A percentile compares a stretch with the other conserved stretches of the same genome.
These are phyloP conservation scores for Suillus subluteus DNA, from an alignment of 768 basidiomycete genomes.

Conservation along the genomic window DNA sequence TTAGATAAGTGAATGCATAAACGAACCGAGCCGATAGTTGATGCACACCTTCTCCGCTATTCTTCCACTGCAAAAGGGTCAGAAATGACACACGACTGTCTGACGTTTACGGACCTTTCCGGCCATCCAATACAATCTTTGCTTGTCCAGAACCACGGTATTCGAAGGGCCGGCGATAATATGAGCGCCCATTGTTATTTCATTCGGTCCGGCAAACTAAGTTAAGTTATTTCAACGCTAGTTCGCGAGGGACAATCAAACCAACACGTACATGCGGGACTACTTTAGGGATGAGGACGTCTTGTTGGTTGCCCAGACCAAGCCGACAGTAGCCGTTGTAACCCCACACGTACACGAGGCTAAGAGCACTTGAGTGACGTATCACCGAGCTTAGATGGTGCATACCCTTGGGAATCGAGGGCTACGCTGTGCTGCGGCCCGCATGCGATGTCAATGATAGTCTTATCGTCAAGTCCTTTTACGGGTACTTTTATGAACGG, in stretches of 20 bases:
- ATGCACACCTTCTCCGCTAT: conserved; percentile 81
- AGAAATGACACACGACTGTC: background rate
- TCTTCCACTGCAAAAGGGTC: conserved; percentile 75
- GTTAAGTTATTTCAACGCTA: conserved; percentile 5
- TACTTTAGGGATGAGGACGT: conserved; percentile 75
- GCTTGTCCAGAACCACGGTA: conserved; percentile 82
- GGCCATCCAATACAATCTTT: conserved; percentile 87
- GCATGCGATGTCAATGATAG: conserved; percentile 79
- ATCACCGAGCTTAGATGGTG: background rate
- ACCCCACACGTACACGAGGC: conserved; percentile 84
- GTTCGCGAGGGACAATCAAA: background rate
- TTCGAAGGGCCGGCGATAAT: conserved; percentile 83
- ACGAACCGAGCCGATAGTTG: background rate
- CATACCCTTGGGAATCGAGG: conserved; percentile 74
- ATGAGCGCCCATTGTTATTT: conserved; percentile 57
- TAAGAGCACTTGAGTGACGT: conserved; percentile 29
- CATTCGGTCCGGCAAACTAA: conserved; percentile 77
- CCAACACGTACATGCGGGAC: conserved; percentile 68
- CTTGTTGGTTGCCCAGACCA: conserved; percentile 85
- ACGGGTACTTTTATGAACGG: conserved; percentile 57
- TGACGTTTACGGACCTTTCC: conserved; percentile 56
- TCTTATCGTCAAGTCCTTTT: conserved; percentile 74
- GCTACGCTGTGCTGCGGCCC: conserved; percentile 90
- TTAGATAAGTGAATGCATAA: conserved; percentile 14
- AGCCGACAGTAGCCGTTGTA: conserved; percentile 91